Evolutionary conservation across 805 yeast species (phyloP), one percentile per base, ranked within the genome.

Genomic region (Cyberlindnera samutprakarnensis): DNA sequence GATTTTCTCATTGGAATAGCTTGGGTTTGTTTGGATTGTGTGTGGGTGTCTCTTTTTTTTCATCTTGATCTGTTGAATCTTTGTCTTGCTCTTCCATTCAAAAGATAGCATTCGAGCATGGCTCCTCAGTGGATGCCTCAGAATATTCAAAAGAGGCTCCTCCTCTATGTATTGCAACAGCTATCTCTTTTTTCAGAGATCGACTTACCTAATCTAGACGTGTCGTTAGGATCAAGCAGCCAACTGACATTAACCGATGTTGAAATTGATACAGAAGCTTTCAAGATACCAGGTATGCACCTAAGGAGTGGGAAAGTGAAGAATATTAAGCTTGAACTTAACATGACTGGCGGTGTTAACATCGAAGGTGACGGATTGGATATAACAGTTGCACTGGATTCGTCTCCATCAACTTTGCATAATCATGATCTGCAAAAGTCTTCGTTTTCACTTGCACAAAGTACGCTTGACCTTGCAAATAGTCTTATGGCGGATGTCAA

Each of bases 141-240:
- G 53, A 83, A 81, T 56, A 66, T 88, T 25, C 95, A 87, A 49
- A 81, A 83, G 57, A 65, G 94, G 45, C 69, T 87, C 23, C 70
- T 88, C 26, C 73, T 82, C 26, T 86, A 85, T 54, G 73, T 87
- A 5, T 68, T 88, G 17, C 84, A 82, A 51, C 90, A 85, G 55
- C 70, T 87, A 27, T 75, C 88, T 12, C 59, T 88, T 25, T 84
- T 88, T 49, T 81, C 95, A 1, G 82, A 79, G 43, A 70, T 87
- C 15, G 94, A 87, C 53, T 62, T 86, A 14, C 80, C 86, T 14
- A 81, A 86, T 49, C 54, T 88, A 32, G 92, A 86, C 47, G 86
- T 88, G 0, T 78, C 94, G 5, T 59, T 84, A 14, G 83, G 84
- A 1, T 61, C 78, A 4, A 68, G 64, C 34, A 62, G 64, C 13